phyloP scores from a whole-genome alignment of 768 basidiomycete genomes.

The Boletus pseudopeckii region DNA sequence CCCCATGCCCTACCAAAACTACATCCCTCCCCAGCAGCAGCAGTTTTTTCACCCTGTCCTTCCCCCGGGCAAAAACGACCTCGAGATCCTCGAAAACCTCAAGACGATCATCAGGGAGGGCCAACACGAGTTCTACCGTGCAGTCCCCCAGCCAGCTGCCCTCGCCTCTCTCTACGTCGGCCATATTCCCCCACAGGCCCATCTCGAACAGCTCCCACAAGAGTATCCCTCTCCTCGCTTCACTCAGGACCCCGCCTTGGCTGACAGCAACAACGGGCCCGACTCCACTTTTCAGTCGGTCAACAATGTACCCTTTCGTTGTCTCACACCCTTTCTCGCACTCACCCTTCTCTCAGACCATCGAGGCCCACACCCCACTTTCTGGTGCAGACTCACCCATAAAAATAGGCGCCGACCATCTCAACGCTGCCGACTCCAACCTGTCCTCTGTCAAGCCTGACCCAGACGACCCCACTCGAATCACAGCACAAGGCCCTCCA shows the following conservation, averaged over 20 bases:
- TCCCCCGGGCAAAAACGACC: constrained; percentile 59
- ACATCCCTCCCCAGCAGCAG: constrained; percentile 31
- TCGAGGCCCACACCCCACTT: constrained; percentile 24
- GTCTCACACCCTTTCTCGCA: neutral
- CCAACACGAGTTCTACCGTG: constrained; percentile 70
- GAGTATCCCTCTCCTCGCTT: constrained; percentile 12
- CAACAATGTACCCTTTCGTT: constrained; percentile 35
- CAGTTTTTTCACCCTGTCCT: constrained; percentile 31
- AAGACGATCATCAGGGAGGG: constrained; percentile 67
- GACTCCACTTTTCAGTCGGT: constrained; percentile 9
- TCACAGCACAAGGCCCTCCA: neutral
- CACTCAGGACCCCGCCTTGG: constrained; percentile 7
- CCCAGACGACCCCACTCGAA: constrained; percentile 2
- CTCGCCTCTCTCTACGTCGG: constrained; percentile 67
- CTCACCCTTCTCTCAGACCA: constrained; percentile 21
- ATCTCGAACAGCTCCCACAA: constrained; percentile 35
- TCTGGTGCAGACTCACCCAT: constrained; percentile 26
- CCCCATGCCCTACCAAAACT: constrained; percentile 37
- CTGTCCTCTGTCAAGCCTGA: constrained; percentile 10
- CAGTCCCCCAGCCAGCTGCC: constrained; percentile 60
- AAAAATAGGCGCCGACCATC: constrained; percentile 18
- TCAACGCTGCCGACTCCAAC: constrained; percentile 12
- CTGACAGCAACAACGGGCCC: constrained; percentile 9
- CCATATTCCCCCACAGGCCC: constrained; percentile 31
- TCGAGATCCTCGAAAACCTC: constrained; percentile 72